phyloP scores from a whole-genome alignment of 352 stramenopile species.

The Saprolegnia diclina region DNA sequence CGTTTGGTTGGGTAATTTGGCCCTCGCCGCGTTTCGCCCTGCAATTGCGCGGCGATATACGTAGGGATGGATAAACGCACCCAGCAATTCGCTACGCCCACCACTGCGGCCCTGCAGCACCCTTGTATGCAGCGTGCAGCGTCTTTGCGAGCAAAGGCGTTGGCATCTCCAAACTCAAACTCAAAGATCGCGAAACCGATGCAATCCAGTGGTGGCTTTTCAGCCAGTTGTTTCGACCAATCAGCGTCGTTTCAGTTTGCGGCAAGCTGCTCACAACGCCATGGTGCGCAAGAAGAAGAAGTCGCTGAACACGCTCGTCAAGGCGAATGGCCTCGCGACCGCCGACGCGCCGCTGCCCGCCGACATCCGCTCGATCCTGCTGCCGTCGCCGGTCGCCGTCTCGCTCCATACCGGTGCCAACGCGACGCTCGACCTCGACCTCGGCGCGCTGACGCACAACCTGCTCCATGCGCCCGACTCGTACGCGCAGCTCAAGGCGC shows the following conservation, averaged over 20 bases:
- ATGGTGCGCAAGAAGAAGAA: constrained; percentile 84
- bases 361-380: constrained; percentile 33
- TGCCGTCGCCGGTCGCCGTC: constrained; percentile 34
- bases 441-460: constrained; percentile 33
- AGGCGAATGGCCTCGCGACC: constrained; percentile 20
- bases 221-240: background rate
- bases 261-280: background rate
- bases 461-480: constrained; percentile 33
- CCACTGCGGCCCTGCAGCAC: no score
- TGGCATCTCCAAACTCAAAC: no score
- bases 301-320: constrained; percentile 50
- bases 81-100: no score
- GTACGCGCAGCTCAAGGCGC: constrained; percentile 66
- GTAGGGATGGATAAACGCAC: no score
- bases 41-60: no score
- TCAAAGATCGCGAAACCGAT: background rate
- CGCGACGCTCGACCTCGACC: constrained; percentile 29
- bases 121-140: no score
- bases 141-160: no score
- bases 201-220: background rate
- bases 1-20: no score
- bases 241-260: background rate
- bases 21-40: no score
- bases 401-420: constrained; percentile 34
- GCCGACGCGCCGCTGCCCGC: constrained; percentile 34